Evolutionary conservation across 2,329 filamentous ascomycete species (phyloP).

Genomic region (Penicillium brevicompactum): DNA sequence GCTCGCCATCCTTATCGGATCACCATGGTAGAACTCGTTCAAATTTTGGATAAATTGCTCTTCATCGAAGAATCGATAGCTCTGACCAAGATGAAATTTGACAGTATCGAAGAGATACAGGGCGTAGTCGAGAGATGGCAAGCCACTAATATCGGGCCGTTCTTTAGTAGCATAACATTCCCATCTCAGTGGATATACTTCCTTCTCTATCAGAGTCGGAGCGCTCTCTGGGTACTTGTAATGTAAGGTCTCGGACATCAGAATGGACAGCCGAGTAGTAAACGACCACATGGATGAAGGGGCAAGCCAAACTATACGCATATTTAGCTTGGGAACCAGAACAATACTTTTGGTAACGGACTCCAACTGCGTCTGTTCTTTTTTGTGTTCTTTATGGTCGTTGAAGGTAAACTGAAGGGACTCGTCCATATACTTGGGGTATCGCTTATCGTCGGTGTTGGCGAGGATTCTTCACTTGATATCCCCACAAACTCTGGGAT

Average conservation of each 20-base stretch:
- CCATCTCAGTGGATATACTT: constrained; percentile 33
- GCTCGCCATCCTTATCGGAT: constrained; percentile 8
- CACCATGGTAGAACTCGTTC: constrained; percentile 30
- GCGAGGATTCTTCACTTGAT: not conserved
- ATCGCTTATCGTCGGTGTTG: not conserved
- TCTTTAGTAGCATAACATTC: constrained; percentile 11
- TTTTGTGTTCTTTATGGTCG: constrained; percentile 18
- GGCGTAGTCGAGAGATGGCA: constrained; percentile 35
- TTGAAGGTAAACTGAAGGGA: constrained; percentile 21
- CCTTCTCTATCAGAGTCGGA: constrained; percentile 27
- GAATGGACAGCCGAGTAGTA: constrained; percentile 25
- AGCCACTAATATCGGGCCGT: constrained; percentile 32
- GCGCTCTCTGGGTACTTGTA: constrained; percentile 30
- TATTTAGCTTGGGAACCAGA: not conserved
- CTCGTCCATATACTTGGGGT: constrained; percentile 22
- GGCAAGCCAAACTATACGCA: constrained; percentile 22
- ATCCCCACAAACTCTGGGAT: not conserved
- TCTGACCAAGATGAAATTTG: constrained; percentile 44
- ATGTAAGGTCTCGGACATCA: constrained; percentile 25
- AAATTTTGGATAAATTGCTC: constrained; percentile 30
- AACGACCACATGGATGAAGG: constrained; percentile 29
- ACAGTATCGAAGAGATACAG: constrained; percentile 31
- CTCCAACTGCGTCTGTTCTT: constrained; percentile 36
- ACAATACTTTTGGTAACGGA: constrained; percentile 31
- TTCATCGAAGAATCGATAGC: constrained; percentile 41